Conservation (phyloP, 805 yeast genomes). For the Kodamaea fukazawae region DNA sequence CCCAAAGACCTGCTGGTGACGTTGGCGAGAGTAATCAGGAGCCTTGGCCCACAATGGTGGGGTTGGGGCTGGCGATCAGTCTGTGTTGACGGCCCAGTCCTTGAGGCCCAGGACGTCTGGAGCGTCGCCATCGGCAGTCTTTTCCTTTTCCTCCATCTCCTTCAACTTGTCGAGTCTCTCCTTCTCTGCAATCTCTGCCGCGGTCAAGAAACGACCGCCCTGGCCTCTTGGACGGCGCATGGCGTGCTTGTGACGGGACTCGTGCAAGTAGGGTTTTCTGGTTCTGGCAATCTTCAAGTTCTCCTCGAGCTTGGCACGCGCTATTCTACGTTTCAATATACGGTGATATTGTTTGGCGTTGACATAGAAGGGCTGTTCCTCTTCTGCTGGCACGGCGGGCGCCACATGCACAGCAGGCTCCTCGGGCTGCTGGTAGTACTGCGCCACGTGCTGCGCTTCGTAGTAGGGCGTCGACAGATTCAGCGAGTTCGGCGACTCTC, state of each 20-base stretch:
- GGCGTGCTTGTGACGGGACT: conserved; percentile 97
- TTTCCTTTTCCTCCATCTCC: conserved; percentile 23
- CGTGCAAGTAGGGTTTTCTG: conserved; percentile 91
- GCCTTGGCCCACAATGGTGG: too few relatives aligned
- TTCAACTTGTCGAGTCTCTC: conserved; percentile 39
- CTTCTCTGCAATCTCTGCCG: conserved; percentile 60
- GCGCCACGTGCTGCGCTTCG: conserved; percentile 17
- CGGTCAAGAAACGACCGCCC: conserved; percentile 95
- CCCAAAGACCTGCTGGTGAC: too few relatives aligned
- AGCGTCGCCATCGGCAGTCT: conserved; percentile 1
- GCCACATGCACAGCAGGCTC: conserved; percentile 12
- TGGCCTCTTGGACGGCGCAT: conserved; percentile 99
- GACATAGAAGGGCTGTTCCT: conserved; percentile 92
- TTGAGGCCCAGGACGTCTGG: too few relatives aligned
- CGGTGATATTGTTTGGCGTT: conserved; percentile 98
- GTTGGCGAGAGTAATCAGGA: too few relatives aligned
- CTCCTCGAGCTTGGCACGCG: conserved; percentile 91
- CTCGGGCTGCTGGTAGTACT: conserved; percentile 11
- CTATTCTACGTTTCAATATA: conserved; percentile 86
- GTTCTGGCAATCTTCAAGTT: conserved; percentile 82
- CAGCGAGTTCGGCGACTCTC: conserved; percentile 11
- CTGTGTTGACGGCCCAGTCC: too few relatives aligned
- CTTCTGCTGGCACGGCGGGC: conserved; percentile 16
- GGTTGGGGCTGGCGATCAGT: too few relatives aligned
- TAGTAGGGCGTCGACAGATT: conserved; percentile 24